Base-by-base conservation (phyloP, 306 rosid species). In the Geum urbanum region DNA sequence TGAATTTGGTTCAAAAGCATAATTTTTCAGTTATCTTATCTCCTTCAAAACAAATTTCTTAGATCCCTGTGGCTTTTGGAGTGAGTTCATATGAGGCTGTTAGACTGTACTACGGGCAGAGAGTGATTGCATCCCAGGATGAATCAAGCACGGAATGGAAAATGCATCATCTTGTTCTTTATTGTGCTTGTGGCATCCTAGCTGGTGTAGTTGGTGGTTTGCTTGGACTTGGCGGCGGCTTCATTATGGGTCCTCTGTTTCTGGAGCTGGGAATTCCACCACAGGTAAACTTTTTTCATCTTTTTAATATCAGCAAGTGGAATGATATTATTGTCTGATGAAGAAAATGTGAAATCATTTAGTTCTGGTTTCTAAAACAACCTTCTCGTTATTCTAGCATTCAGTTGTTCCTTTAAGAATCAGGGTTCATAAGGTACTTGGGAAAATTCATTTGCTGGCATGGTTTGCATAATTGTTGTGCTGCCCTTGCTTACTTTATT, bases 161-260 rank as follows among this genome's bases (percentile, higher is more conserved):
- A 63, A 83, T 80, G 55, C 8, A 68, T 14, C 85, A 75, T 64
- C 85, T 88, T 37, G 0, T 69, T 11, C 35, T 80, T 72, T 90
- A 84, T 46, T 83, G 92, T 80, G 15, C 48, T 62, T 78, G 72
- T 6, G 95, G 95, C 6, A 0, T 90, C 15, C 0, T 83, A 22
- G 95, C 92, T 22, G 95, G 95, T 46, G 9, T 90, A 65, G 81
- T 88, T 70, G 96, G 96, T 65, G 95, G 96, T 57, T 75, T 90
- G 87, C 84, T 88, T 13, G 96, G 95, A 64, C 83, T 90, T 13
- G 96, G 96, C 70, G 96, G 96, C 51, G 95, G 91, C 6, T 90
- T 84, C 54, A 73, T 90, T 74, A 77, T 90, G 84, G 95, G 96
- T 52, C 96, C 96, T n/a, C 86, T 90, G 57, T 86, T 90, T 79